Evolutionary conservation across 2,329 filamentous ascomycete genomes (phyloP), one percentile per base, ranked within the genome.

Genomic region (Colletotrichum zoysiae): DNA sequence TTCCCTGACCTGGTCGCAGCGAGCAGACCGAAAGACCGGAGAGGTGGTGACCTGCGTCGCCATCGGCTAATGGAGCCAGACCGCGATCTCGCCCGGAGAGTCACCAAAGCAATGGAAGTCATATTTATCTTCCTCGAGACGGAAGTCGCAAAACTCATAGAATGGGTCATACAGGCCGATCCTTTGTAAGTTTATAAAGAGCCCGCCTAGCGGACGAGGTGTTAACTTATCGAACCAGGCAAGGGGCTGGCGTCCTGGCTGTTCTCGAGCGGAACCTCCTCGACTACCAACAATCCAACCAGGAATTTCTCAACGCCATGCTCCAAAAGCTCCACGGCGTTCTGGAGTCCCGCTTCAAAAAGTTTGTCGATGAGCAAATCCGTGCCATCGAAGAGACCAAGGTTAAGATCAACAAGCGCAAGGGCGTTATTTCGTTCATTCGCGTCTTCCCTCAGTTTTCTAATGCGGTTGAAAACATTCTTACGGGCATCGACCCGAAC

Each of bases 361-460:
- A 93, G 74, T 98, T 98, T 77, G 90, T 98, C 11, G 95, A 98
- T 75, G 94, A 97, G 74, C 96, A 99, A 80, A 93, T 98, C 71
- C 93, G 94, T 35, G 95, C 95, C 6, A 97, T 98, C 74, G 96
- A 98, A 82, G 96, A 98, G 73, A 98, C 95, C 50, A 98, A 98
- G 82, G 95, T 99, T 81, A 98, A 98, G 85, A 95, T 98, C 82
- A 98, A 97, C 86, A 98, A 98, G 86, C 92, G 96, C 76, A 98
- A 97, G 84, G 95, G 96, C 14, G 94, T 99, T 68, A 98, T 98
- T 77, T 91, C 92, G 20, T 98, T 98, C 81, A 95, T 98, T 85
- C 93, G 94, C 74, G 92, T 95, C 51, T 98, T 98, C 85, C 96
- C 95, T 0, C 86, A 91, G 71, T 98, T 98, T 82, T 91, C 91